These are phyloP conservation scores for Lentinula raphanica DNA, from an alignment of 768 basidiomycete species.

Conservation along the genomic window DNA sequence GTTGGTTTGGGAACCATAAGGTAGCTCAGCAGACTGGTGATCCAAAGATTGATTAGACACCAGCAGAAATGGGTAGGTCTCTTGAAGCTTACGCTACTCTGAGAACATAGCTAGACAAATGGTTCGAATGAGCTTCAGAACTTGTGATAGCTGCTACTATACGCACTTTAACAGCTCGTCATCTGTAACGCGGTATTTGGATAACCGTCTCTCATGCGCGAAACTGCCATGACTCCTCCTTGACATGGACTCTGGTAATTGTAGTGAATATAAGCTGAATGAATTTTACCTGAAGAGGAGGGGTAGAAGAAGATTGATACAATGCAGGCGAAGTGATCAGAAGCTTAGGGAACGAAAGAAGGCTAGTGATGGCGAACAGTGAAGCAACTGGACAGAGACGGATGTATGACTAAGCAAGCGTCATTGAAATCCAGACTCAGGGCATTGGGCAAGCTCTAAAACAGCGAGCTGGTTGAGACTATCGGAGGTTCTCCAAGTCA, in stretches of 20 bases:
- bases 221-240: conserved; percentile 71
- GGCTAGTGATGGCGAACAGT: not conserved
- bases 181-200: conserved; percentile 74
- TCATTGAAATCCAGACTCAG: not conserved
- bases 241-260: conserved; percentile 44
- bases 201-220: conserved; percentile 66
- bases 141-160: conserved; percentile 13
- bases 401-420: not conserved
- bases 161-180: conserved; percentile 83
- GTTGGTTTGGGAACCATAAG: conserved; percentile 57
- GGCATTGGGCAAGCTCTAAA: no score
- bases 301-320: not conserved
- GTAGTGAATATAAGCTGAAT: not conserved
- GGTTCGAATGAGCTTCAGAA: conserved; percentile 12
- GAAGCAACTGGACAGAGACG: not conserved
- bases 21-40: conserved; percentile 62
- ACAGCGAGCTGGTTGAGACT: no score
- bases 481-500: no score
- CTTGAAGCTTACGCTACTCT: conserved; percentile 69
- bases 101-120: conserved; percentile 59
- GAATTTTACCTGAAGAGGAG: not conserved
- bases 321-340: not conserved
- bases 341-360: no score
- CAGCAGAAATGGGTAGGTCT: conserved; percentile 9
- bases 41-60: conserved; percentile 2